Evolutionary conservation across 768 basidiomycete genomes (phyloP).

Genomic region (Tephrocybe rancida): DNA sequence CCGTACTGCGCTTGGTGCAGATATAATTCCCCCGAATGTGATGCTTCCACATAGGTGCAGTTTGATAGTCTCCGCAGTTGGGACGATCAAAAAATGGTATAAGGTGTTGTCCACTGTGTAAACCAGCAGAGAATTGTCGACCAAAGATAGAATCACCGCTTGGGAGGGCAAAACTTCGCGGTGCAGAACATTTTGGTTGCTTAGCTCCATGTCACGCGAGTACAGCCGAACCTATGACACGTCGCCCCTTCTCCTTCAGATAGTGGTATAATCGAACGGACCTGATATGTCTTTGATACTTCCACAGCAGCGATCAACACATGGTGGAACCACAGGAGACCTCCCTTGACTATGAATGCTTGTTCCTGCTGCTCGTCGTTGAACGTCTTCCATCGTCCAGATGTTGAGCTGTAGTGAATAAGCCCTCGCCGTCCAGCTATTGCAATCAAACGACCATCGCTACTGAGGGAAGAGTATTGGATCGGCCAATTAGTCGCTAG

Average conservation of each 20-base stretch:
- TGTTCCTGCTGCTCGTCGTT: constrained; percentile 81
- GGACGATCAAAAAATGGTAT: constrained; percentile 88
- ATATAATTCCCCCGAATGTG: constrained; percentile 88
- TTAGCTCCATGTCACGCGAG: constrained; percentile 88
- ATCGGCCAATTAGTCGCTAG: constrained; percentile 93
- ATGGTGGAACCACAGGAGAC: constrained; percentile 95
- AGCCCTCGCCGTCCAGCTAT: constrained; percentile 91
- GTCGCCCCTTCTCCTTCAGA: constrained; percentile 1
- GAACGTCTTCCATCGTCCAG: constrained; percentile 95
- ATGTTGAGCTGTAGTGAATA: constrained; percentile 91
- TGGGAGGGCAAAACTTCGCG: constrained; percentile 76
- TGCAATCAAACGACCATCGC: constrained; percentile 89
- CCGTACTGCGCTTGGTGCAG: constrained; percentile 79
- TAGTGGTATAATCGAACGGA: constrained; percentile 27
- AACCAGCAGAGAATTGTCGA: constrained; percentile 93
- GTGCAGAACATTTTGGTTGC: constrained; percentile 81
- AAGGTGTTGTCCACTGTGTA: constrained; percentile 95
- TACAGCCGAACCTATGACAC: constrained; percentile 80
- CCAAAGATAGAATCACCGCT: constrained; percentile 85
- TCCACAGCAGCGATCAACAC: constrained; percentile 92
- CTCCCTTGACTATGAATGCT: constrained; percentile 85
- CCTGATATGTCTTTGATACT: constrained; percentile 77
- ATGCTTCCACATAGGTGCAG: constrained; percentile 94
- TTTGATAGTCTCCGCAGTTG: constrained; percentile 80
- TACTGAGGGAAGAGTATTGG: constrained; percentile 86